Evolutionary conservation across 768 basidiomycete genomes (phyloP), one percentile per base, ranked within the genome.

Genomic region (Dacryopinax spathularia): DNA sequence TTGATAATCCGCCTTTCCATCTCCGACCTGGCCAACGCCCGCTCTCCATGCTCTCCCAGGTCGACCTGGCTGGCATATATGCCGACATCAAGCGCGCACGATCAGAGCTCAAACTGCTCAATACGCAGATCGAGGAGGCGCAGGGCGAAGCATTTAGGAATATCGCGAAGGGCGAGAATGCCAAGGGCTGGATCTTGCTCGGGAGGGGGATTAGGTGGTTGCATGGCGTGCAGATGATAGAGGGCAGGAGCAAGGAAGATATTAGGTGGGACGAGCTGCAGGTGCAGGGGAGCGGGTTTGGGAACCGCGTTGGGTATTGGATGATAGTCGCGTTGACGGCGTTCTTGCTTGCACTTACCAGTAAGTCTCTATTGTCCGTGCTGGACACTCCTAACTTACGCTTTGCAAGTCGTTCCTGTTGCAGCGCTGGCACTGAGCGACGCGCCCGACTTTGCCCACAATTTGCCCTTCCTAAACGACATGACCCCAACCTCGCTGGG

Each of bases 171-270:
- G 89, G 89, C 7, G 36, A 62, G 6, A 76, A 78, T 33, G 80
- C 87, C 65, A 86, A 85, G 68, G 89, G 89, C 0, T 91, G 88
- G 87, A 70, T 92, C 62, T 73, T 92, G 70, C 79, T 88, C 37
- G 89, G 89, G 9, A 78, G 82, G 29, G 88, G 87, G 1, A 71
- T 90, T 64, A 73, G 82, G 62, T 80, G 78, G 67, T 71, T 91
- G 29, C 83, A 82, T 33, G 83, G 83, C 1, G 73, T 86, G 4
- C 76, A 87, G 70, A 74, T 86, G 34, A 89, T 92, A 25, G 85
- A 88, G 70, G 89, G 89, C 1, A 75, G 86, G 64, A 85, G 88
- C 15, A 89, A 88, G 72, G 88, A 91, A 69, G 89, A 91, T 71
- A 82, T 92, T 34, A 75, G 86, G 62, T 92, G 89, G 88, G 83